Base-by-base conservation (phyloP, 164 flowering plant genomes). In the Vitis riparia region DNA sequence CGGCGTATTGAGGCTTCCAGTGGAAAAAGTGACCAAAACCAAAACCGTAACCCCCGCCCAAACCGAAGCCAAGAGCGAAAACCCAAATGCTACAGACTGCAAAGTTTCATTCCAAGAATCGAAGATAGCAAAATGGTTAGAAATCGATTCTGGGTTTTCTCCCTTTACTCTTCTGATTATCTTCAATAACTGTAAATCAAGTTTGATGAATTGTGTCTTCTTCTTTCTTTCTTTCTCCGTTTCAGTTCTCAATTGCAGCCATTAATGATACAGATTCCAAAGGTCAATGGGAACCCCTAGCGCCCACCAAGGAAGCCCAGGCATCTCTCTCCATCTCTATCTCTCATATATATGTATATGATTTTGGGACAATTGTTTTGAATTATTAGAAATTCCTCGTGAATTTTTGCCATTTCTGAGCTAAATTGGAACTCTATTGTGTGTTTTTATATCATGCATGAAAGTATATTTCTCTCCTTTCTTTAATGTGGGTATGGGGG, bases 221-320 rank as follows among this genome's bases (percentile, higher is more conserved):
- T 14, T 61, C 27, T 23, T 23, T 23, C 27, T 60, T 32, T 58
- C 59, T 48, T 49, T 59, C 32, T 60, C 59, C 65, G 44, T 79
- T 80, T 62, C 91, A 95, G 99, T 95, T 95, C 68, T 88, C 98
- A 66, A 89, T 91, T 62, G 83, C 98, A 11, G 99, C 99, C 44
- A 91, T 95, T 71, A 95, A 95, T 58, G 99, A 95, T 72, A 84
- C 90, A 0, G 94, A 93, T 37, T 83, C 97, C 13, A 78, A 50
- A 74, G 76, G 73, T 50, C 87, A 89, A 52, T 93, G 97, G 96
- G 96, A 95, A 69, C 92, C 94, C 29, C 72, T 93, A 55, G 97
- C 97, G 14, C 99, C 99, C 9, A 88, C 98, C 66, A 93, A 91
- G 83, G 99, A 95, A 90, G 98, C 98, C 70, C 98, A 93, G 97